These are phyloP conservation scores for Tricharina praecox DNA, from an alignment of 495 filamentous ascomycete species.

Conservation along the genomic window DNA sequence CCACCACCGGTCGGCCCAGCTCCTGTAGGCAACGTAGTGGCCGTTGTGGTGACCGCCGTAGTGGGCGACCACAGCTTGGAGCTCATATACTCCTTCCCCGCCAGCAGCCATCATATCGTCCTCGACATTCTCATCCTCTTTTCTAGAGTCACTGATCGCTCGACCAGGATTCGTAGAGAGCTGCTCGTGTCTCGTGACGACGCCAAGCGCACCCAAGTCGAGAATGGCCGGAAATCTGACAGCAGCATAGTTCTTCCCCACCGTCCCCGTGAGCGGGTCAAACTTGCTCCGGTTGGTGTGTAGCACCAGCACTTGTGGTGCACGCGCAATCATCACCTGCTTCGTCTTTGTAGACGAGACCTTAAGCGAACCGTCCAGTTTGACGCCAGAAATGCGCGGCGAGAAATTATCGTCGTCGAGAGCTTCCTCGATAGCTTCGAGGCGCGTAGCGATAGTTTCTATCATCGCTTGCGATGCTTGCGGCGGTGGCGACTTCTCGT, in stretches of 20 bases:
- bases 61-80: conserved; percentile 77
- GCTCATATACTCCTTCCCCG: conserved; percentile 51
- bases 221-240: conserved; percentile 59
- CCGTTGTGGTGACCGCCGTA: conserved; percentile 84
- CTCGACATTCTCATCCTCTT: conserved; percentile 11
- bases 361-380: conserved; percentile 50
- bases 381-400: conserved; percentile 53
- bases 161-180: conserved; percentile 3
- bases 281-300: conserved; percentile 89
- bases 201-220: conserved; percentile 54
- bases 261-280: conserved; percentile 56
- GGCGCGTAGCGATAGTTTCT: conserved; percentile 29
- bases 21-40: conserved; percentile 82
- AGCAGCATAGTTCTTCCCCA: conserved; percentile 64
- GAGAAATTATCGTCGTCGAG: conserved; percentile 65
- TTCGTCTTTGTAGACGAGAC: conserved; percentile 67
- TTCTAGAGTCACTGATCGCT: conserved; percentile 33
- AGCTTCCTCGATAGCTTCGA: conserved; percentile 47
- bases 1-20: conserved; percentile 34
- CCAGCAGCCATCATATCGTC: conserved; percentile 46
- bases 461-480: conserved; percentile 12
- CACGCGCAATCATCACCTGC: conserved; percentile 66
- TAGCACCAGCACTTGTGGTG: conserved; percentile 60
- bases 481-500: neutral
- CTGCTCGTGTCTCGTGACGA: conserved; percentile 19